phyloP scores from a whole-genome alignment of 805 yeast species.

The Grigorovia jiainica region DNA sequence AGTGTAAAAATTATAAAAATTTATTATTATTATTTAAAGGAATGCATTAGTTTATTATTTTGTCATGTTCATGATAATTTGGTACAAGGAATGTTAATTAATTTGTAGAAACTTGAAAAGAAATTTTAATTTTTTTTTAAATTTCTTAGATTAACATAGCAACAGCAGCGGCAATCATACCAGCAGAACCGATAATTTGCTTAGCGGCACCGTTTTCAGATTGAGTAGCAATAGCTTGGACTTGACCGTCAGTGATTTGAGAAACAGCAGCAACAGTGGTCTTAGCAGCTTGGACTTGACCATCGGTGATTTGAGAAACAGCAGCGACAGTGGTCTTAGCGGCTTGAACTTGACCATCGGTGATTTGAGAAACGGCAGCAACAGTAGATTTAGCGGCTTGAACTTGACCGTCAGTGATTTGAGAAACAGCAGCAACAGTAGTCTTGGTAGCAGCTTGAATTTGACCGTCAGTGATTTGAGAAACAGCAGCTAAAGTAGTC shows the following conservation, averaged over 20 bases:
- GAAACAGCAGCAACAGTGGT: constrained; percentile 27
- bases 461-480: constrained; percentile 1
- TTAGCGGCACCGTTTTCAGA: constrained; percentile 22
- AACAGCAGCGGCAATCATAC: constrained; percentile 13
- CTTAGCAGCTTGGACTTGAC: constrained; percentile 3
- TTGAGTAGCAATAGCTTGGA: constrained; percentile 4
- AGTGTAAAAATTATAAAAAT: background rate
- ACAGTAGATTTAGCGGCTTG: constrained; percentile 14
- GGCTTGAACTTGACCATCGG: constrained; percentile 44
- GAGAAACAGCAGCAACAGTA: constrained; percentile 13
- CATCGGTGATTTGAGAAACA: constrained; percentile 5
- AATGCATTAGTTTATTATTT: background rate
- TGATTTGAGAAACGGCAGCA: constrained; percentile 14
- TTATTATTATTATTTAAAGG: background rate
- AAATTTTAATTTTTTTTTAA: background rate
- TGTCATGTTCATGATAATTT: background rate
- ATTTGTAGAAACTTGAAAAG: background rate
- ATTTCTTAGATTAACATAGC: constrained; percentile 9
- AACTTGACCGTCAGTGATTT: constrained; percentile 11
- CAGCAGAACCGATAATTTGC: constrained; percentile 19
- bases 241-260: constrained; percentile 7
- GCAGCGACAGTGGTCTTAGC: constrained; percentile 5
- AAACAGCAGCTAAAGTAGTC: constrained; percentile 2
- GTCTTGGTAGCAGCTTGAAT: constrained; percentile 6
- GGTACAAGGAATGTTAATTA: background rate